A percentile compares a stretch with the other conserved stretches of the same genome.
These are phyloP conservation scores for Apophysomyces sp. DNA, from an alignment of 371 early-diverging fungal species.

Conservation along the genomic window DNA sequence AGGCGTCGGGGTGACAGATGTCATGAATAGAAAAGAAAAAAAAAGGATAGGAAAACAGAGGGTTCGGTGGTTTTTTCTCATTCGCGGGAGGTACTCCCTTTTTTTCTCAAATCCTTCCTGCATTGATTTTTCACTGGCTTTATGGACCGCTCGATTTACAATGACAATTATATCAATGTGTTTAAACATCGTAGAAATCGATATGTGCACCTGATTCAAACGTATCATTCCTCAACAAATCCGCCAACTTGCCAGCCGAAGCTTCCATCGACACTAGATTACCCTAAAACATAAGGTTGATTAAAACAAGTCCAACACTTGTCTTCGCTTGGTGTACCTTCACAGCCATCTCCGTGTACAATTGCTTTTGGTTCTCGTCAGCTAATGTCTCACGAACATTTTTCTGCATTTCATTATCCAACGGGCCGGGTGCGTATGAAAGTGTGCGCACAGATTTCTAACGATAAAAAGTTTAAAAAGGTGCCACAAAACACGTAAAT, in stretches of 20 bases:
- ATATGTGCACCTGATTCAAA: slow-evolving; percentile 80
- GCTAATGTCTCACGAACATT: slow-evolving; percentile 72
- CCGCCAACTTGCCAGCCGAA: slow-evolving; percentile 65
- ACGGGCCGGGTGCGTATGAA: slow-evolving; percentile 92
- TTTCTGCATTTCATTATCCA: slow-evolving; percentile 88
- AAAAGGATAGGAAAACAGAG: neutral
- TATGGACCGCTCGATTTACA: neutral
- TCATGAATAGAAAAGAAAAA: neutral
- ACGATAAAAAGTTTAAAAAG: neutral
- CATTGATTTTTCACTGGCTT: neutral
- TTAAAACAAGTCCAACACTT: too few species aligned
- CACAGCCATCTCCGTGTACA: slow-evolving; percentile 64
- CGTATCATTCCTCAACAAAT: slow-evolving; percentile 50
- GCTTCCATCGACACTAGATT: slow-evolving; percentile 73
- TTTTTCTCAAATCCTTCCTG: neutral
- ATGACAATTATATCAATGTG: neutral
- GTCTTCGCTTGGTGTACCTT: slow-evolving; percentile 32
- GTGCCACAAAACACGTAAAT: too few species aligned
- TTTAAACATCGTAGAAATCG: slow-evolving; percentile 73
- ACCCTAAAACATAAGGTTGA: slow-evolving; percentile 35
- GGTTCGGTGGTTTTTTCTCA: neutral
- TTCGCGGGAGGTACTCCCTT: neutral
- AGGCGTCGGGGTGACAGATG: neutral
- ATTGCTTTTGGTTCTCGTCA: slow-evolving; percentile 62
- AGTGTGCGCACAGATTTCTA: slow-evolving; percentile 53